These are phyloP conservation scores for Dictyostelium citrinum DNA, from an alignment of 78 protist genomes.

Conservation along the genomic window DNA sequence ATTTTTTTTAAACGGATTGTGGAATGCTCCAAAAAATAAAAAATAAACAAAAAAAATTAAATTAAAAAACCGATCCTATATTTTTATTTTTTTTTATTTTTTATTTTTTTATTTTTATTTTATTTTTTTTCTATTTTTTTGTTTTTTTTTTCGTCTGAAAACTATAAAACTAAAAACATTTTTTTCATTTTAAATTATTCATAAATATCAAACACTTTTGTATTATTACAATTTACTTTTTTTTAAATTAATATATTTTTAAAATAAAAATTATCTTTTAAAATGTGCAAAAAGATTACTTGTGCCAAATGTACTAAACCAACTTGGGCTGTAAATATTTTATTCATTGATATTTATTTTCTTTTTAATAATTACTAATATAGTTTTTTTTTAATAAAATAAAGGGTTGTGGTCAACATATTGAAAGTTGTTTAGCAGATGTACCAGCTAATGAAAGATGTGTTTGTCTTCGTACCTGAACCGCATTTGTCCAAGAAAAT, in stretches of 20 bases:
- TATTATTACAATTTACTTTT: neutral
- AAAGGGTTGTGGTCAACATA: conserved; percentile 72
- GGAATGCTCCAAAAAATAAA: neutral
- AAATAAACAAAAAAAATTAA: neutral
- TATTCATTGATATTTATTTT: neutral
- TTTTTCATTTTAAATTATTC: neutral
- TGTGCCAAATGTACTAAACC: conserved; percentile 31
- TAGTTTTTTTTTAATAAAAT: neutral
- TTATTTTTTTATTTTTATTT: neutral
- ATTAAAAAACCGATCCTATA: neutral
- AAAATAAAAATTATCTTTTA: neutral
- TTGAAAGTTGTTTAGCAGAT: conserved; percentile 16
- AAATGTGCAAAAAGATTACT: conserved; percentile 32
- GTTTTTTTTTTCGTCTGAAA: neutral
- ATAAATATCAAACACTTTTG: neutral
- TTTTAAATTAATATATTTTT: neutral
- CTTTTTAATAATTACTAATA: no score
- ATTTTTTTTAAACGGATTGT: neutral
- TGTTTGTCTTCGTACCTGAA: neutral
- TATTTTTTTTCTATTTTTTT: no score
- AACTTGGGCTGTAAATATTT: conserved; percentile 39
- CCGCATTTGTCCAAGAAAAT: neutral
- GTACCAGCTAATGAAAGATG: conserved; percentile 40
- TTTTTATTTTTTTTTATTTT: neutral
- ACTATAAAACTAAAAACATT: neutral